Conservation (phyloP, 164 flowering plant genomes). For the Vitis rupestris region DNA sequence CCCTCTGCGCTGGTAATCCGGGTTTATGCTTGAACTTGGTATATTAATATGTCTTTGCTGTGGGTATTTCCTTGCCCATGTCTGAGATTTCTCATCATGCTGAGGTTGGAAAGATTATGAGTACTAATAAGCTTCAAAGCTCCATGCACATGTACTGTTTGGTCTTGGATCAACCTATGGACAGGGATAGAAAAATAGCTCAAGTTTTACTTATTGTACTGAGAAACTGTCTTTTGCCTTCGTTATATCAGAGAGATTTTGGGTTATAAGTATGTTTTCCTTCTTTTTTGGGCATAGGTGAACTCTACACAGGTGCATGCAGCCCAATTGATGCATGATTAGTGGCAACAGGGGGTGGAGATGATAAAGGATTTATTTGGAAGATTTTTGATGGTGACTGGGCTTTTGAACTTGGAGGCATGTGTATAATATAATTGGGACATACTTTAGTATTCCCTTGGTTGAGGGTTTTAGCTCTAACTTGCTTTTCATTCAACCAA, state of each 20-base stretch:
- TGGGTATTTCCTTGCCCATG: not conserved
- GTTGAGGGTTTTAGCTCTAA: not conserved
- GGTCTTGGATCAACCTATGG: not conserved
- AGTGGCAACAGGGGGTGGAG: constrained; percentile 95
- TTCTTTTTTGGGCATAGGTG: constrained; percentile 41
- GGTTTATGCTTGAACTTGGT: not conserved
- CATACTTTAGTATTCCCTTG: not conserved
- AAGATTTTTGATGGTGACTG: constrained; percentile 74
- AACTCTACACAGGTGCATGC: constrained; percentile 78
- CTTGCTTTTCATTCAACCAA: not conserved
- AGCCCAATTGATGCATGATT: constrained; percentile 71
- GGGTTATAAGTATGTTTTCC: not conserved
- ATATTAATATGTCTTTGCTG: not conserved
- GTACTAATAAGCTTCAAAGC: not conserved
- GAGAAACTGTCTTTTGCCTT: not conserved
- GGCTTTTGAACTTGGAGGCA: constrained; percentile 74
- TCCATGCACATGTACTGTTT: not conserved
- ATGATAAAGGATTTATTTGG: constrained; percentile 91
- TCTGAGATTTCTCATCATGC: not conserved
- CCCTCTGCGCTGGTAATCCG: not conserved
- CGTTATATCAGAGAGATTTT: not conserved
- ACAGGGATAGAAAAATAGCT: not conserved
- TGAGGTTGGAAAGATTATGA: not conserved
- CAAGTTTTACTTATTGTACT: not conserved
- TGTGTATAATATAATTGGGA: not conserved